These are phyloP conservation scores for Colletotrichum plurivorum DNA, from an alignment of 2,329 filamentous ascomycete species.

Conservation along the genomic window DNA sequence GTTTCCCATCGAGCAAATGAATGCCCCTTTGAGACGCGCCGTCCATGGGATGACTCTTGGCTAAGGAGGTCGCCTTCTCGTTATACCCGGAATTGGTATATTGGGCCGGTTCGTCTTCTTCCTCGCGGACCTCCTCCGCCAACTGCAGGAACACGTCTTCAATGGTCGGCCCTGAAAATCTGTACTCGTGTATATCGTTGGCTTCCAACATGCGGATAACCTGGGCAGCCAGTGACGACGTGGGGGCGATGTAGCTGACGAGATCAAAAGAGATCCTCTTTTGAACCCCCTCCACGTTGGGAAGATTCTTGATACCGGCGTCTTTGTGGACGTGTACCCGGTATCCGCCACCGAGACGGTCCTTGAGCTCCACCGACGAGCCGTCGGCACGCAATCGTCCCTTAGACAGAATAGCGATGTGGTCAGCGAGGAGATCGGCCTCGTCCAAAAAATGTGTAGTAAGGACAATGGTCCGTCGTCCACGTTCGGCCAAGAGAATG, in stretches of 20 bases:
- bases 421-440: conserved; percentile 89
- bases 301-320: conserved; percentile 61
- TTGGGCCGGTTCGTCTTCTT: conserved; percentile 26
- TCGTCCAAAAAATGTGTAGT: conserved; percentile 97
- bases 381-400: conserved; percentile 86
- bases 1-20: conserved; percentile 76
- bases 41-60: conserved; percentile 13
- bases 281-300: conserved; percentile 67
- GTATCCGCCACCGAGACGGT: conserved; percentile 86
- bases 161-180: conserved; percentile 89
- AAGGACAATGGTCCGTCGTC: conserved; percentile 84
- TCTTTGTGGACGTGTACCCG: conserved; percentile 80
- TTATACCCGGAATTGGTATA: conserved; percentile 27
- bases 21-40: conserved; percentile 53
- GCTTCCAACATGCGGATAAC: conserved; percentile 80
- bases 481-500: conserved; percentile 88
- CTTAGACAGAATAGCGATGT: conserved; percentile 89
- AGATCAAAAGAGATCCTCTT: conserved; percentile 77
- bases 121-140: conserved; percentile 80
- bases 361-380: conserved; percentile 88
- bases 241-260: conserved; percentile 78
- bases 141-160: conserved; percentile 93
- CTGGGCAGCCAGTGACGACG: conserved; percentile 78
- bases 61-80: conserved; percentile 46
- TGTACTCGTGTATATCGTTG: conserved; percentile 80